These are phyloP conservation scores for Rubia balearica DNA, from an alignment of 305 asterid species.

Conservation along the genomic window DNA sequence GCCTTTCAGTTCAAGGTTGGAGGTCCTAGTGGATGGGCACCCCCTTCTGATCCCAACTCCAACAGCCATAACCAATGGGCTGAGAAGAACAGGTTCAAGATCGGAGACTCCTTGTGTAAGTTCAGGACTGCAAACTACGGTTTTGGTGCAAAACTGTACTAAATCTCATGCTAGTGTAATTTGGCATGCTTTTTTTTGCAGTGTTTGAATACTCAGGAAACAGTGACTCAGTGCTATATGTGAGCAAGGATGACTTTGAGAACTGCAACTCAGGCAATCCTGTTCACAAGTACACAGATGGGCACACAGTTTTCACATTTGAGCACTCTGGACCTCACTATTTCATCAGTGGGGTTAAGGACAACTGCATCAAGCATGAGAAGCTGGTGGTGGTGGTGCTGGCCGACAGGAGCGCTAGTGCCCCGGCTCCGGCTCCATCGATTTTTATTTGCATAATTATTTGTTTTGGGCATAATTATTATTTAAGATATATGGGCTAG, in stretches of 20 bases:
- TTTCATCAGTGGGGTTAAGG: conserved; percentile 74
- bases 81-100: conserved; percentile 26
- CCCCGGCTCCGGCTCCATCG: conserved; percentile 30
- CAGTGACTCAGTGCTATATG: conserved; percentile 66
- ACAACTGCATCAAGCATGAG: conserved; percentile 64
- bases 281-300: conserved; percentile 47
- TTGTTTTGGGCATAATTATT: too few species aligned
- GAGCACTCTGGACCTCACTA: conserved; percentile 66
- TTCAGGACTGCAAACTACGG: neutral
- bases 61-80: conserved; percentile 33
- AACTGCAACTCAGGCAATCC: conserved; percentile 57
- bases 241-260: conserved; percentile 53
- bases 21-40: conserved; percentile 61
- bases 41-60: conserved; percentile 50
- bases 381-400: conserved; percentile 60
- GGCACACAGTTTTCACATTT: conserved; percentile 46
- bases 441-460: too few species aligned
- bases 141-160: too few species aligned
- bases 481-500: too few species aligned
- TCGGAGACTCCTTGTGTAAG: conserved; percentile 25
- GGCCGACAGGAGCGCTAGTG: conserved; percentile 58
- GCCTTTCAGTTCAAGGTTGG: conserved; percentile 69
- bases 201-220: conserved; percentile 54
- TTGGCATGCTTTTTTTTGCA: conserved; percentile 19
- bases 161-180: neutral